These are phyloP conservation scores for Sporothrix pallida DNA, from an alignment of 2,329 filamentous ascomycete species.

Conservation along the genomic window DNA sequence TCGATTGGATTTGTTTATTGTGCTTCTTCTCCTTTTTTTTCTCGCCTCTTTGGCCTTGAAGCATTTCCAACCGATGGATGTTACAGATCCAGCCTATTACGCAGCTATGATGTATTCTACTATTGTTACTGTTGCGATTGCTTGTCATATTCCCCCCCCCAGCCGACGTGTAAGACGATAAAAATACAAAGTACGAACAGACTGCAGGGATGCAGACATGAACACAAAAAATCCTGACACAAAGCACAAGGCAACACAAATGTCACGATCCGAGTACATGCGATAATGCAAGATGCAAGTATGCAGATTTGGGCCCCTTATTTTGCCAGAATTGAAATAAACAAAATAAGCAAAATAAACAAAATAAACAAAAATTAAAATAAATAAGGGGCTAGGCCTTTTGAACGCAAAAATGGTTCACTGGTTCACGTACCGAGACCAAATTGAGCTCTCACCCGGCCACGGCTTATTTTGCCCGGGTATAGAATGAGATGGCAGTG, in stretches of 20 bases:
- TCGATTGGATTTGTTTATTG: background rate
- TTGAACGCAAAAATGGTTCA: background rate
- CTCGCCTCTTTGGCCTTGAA: background rate
- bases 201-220: background rate
- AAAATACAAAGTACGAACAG: background rate
- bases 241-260: too few species aligned
- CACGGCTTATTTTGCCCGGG: background rate
- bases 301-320: background rate
- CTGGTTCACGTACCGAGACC: background rate
- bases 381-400: background rate
- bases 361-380: background rate
- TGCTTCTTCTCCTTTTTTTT: background rate
- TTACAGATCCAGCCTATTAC: background rate
- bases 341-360: too few species aligned
- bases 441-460: background rate
- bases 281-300: conserved; percentile 6
- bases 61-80: conserved; percentile 10
- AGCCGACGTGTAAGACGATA: background rate
- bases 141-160: background rate
- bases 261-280: background rate
- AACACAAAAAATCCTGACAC: background rate
- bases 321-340: background rate
- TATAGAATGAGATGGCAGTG: background rate
- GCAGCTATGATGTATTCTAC: background rate
- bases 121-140: conserved; percentile 9